A percentile compares a stretch with the other conserved stretches of the same genome.
These are phyloP conservation scores for Podospora anserina DNA, from an alignment of 495 filamentous ascomycete species.

Conservation along the genomic window DNA sequence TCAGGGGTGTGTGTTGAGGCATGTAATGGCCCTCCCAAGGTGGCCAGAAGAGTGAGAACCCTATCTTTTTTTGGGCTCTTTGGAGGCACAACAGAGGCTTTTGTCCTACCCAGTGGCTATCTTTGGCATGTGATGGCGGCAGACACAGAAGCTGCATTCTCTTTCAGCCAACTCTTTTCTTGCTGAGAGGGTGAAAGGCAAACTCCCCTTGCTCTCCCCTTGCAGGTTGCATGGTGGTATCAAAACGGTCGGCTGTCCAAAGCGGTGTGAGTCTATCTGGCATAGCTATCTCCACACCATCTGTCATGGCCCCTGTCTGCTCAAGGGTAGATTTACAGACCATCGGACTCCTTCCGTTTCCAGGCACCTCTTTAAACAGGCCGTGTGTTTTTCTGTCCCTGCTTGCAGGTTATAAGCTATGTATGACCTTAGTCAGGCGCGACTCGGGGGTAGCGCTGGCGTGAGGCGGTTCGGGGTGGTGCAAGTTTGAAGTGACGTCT, in stretches of 20 bases:
- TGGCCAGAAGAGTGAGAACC: not conserved
- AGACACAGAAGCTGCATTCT: conserved; percentile 14
- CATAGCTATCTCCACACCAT: conserved; percentile 9
- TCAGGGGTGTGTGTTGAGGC: not conserved
- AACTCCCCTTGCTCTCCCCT: not conserved
- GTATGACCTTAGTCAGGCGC: not conserved
- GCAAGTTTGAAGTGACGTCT: not conserved
- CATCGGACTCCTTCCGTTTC: conserved; percentile 3
- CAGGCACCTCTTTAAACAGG: not conserved
- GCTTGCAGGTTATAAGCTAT: too few relatives aligned
- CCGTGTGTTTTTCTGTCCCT: not conserved
- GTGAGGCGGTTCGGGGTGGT: not conserved
- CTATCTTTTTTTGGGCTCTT: conserved; percentile 5
- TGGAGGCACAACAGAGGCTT: conserved; percentile 8
- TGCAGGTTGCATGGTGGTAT: not conserved
- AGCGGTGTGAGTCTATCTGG: conserved; percentile 16
- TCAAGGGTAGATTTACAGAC: conserved; percentile 7
- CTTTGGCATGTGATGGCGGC: conserved; percentile 14
- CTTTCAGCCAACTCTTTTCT: not conserved
- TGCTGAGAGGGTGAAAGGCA: not conserved
- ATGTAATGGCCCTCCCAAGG: not conserved
- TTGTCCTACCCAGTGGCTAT: conserved; percentile 11
- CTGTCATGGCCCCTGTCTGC: conserved; percentile 13
- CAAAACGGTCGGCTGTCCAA: conserved; percentile 3
- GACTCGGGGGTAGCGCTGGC: not conserved